Conservation (phyloP, 2,329 filamentous ascomycete genomes). For the Stachybotrys echinatus region DNA sequence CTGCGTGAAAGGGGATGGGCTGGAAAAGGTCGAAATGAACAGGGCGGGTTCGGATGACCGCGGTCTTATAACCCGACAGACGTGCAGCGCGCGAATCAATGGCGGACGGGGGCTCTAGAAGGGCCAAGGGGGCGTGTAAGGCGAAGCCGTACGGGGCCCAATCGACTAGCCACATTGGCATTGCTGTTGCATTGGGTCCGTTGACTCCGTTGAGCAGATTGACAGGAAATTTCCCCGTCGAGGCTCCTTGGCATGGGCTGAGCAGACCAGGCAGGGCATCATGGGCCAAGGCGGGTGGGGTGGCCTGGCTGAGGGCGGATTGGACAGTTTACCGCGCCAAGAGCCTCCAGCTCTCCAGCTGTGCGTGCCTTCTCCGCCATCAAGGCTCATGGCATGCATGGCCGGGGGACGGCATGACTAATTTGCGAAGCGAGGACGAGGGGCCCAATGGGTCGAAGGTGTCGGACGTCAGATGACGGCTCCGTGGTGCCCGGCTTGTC, state of each 20-base stretch:
- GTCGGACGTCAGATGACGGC: too few species aligned
- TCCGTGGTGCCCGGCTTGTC: too few species aligned
- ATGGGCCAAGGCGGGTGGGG: background rate
- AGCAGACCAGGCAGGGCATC: background rate
- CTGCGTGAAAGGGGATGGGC: background rate
- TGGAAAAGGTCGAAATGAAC: background rate
- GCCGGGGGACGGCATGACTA: too few species aligned
- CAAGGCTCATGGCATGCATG: too few species aligned
- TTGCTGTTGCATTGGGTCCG: background rate
- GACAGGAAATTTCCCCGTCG: background rate
- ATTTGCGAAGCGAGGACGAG: too few species aligned
- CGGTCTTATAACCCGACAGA: background rate
- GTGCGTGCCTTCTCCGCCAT: too few species aligned
- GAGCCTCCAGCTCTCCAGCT: background rate
- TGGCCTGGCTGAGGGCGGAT: background rate
- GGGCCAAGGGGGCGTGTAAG: background rate
- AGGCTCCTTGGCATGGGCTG: background rate
- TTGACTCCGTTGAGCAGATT: background rate
- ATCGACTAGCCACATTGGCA: background rate
- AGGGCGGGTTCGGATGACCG: background rate
- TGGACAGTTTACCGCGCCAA: background rate
- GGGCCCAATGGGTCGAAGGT: too few species aligned
- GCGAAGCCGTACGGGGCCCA: background rate
- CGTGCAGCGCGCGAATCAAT: background rate
- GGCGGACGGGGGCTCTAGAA: background rate